Conservation (phyloP, 1,284 basidiomycete genomes). For the Volvariella surrecta region DNA sequence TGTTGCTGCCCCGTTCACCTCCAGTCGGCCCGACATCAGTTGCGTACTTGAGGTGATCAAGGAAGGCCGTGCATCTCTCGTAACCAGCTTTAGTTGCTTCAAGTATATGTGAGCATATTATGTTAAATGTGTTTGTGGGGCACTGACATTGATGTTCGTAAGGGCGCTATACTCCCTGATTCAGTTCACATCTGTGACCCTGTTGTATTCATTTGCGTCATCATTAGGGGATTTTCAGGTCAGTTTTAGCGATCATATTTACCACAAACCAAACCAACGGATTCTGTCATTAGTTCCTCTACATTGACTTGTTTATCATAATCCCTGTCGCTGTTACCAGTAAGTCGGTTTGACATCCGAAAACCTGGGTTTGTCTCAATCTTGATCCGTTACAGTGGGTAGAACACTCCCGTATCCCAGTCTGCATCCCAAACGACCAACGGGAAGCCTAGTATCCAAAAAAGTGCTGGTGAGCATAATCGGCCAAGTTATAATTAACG, state of each 20-base stretch:
- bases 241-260: constrained; percentile 13
- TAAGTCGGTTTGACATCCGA: constrained; percentile 30
- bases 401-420: constrained; percentile 85
- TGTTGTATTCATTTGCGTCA: constrained; percentile 94
- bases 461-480: constrained; percentile 93
- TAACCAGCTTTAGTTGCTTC: constrained; percentile 99
- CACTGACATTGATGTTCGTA: constrained; percentile 9
- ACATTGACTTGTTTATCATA: constrained; percentile 97
- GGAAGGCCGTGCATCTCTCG: constrained; percentile 91
- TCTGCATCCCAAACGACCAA: constrained; percentile 88
- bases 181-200: constrained; percentile 83
- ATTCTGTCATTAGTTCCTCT: constrained; percentile 64
- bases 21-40: constrained; percentile 88
- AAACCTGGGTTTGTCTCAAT: constrained; percentile 7
- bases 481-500: constrained; percentile 88
- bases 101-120: constrained; percentile 80
- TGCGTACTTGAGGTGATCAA: constrained; percentile 97
- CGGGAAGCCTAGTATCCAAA: constrained; percentile 93
- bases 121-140: not conserved
- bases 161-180: constrained; percentile 90
- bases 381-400: constrained; percentile 59
- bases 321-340: constrained; percentile 94
- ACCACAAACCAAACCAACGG: constrained; percentile 5
- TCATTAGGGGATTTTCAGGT: constrained; percentile 96
- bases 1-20: constrained; percentile 98